Evolutionary conservation across 805 yeast species (phyloP).

Genomic region (Hanseniaspora osmophila): DNA sequence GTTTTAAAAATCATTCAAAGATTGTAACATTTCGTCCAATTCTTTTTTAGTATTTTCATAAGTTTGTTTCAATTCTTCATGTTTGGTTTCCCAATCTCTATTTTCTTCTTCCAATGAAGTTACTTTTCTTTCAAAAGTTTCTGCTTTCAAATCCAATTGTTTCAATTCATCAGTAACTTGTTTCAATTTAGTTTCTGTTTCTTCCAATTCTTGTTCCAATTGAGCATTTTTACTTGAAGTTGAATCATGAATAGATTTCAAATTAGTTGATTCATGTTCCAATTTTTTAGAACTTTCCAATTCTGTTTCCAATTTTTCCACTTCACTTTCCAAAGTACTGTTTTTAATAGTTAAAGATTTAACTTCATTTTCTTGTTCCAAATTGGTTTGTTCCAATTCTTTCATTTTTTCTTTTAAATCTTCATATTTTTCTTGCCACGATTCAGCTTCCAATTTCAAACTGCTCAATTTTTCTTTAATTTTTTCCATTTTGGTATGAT

Average conservation of each 20-base stretch:
- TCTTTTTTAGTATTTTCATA: conserved; percentile 79
- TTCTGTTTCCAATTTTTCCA: conserved; percentile 59
- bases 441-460: conserved; percentile 87
- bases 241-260: conserved; percentile 81
- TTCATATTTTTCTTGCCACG: conserved; percentile 95
- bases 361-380: conserved; percentile 90
- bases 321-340: conserved; percentile 69
- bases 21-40: conserved; percentile 91
- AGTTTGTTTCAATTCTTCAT: conserved; percentile 73
- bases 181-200: conserved; percentile 77
- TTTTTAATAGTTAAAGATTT: conserved; percentile 86
- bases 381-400: conserved; percentile 79
- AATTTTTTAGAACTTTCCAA: conserved; percentile 66
- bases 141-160: conserved; percentile 90
- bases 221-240: conserved; percentile 78
- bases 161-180: conserved; percentile 89
- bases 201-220: conserved; percentile 84
- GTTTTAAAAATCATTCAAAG: conserved; percentile 50
- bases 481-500: too few species aligned
- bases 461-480: conserved; percentile 58
- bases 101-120: conserved; percentile 84
- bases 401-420: conserved; percentile 69
- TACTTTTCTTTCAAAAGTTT: conserved; percentile 89
- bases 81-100: conserved; percentile 80
- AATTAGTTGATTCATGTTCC: conserved; percentile 81